Evolutionary conservation across 352 stramenopile species (phyloP).

Genomic region (Pythium folliculosum): DNA sequence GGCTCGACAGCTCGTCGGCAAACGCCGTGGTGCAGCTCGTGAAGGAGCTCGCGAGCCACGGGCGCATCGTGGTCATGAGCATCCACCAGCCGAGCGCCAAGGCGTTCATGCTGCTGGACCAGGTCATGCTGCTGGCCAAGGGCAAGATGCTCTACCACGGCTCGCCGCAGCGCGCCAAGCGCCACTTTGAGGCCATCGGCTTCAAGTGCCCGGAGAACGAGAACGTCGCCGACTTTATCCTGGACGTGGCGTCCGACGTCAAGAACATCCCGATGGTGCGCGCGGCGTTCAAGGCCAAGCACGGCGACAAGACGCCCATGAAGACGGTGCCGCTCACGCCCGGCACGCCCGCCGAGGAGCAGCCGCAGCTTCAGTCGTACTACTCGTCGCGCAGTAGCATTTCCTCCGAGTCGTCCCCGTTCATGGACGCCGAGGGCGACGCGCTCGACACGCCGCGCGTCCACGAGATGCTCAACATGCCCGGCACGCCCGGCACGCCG

Average conservation of each 20-base stretch:
- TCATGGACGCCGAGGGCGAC: conserved; percentile 48
- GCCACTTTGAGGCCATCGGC: conserved; percentile 63
- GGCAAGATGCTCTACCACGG: conserved; percentile 71
- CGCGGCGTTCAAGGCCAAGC: conserved; percentile 43
- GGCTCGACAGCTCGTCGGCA: conserved; percentile 90
- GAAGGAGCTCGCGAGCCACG: conserved; percentile 77
- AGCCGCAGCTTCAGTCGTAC: conserved; percentile 12
- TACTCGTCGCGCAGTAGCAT: conserved; percentile 5
- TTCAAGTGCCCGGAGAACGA: conserved; percentile 76
- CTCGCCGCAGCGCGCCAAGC: conserved; percentile 45
- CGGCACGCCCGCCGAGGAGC: conserved; percentile 18
- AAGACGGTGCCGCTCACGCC: conserved; percentile 11
- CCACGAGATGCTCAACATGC: conserved; percentile 31
- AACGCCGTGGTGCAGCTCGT: conserved; percentile 91
- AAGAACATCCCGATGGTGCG: conserved; percentile 66
- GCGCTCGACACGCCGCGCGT: conserved; percentile 50
- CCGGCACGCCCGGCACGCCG: conserved; percentile 22
- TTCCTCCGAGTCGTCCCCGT: conserved; percentile 51
- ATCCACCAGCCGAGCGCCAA: conserved; percentile 91
- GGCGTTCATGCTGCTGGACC: conserved; percentile 90
- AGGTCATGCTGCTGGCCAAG: conserved; percentile 89
- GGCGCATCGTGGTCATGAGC: conserved; percentile 81
- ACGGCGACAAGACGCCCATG: conserved; percentile 21
- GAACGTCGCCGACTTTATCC: conserved; percentile 82
- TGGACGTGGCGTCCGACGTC: conserved; percentile 69